Base-by-base conservation (phyloP, 2,329 filamentous ascomycete species). In the Ascocoryne sarcoides region DNA sequence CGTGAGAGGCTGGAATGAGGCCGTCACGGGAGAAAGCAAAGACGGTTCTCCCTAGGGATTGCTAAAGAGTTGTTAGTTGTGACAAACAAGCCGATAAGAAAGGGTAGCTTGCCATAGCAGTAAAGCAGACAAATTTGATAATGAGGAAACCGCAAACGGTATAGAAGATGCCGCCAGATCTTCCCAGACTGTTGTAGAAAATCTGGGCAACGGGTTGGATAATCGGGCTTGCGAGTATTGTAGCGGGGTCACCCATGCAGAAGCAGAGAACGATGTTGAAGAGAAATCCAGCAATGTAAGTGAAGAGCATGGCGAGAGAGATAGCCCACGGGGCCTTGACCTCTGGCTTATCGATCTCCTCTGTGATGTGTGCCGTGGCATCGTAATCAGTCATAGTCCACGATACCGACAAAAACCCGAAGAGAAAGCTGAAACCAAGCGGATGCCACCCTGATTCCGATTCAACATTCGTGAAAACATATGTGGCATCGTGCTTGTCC, bases 21-120 rank as follows among this genome's bases (percentile, higher is more conserved):
- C 74, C 73, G 50, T 79, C 75, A 33, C 75, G 67, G 19, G 75
- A 75, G 3, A 79, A 74, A 31, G 75, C 75, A 54, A 76, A 79
- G 48, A 79, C 73, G 2, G 44, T 59, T 50, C 37, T 60, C 57
- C 53, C 68, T 60, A 58, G 72, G 63, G 55, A 64, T 69, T 56
- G 65, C 67, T 50, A 36, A 7, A 26, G 28, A 4, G 10, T 3
- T n/a, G 37, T 48, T 30, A 47, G 41, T 43, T 34, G 28, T 10
- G 14, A 8, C n/a, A n/a, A 33, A 28, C 8, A 65, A 68, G 32
- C 65, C 60, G 10, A 70, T 70, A 14, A 73, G 50, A 52, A 72
- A 62, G 28, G 8, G 29, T n/a, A 8, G 36, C 44, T 12, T 39
- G 47, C 48, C 50, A 73, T 70, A 37, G 71, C 71, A 7, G 73